phyloP scores from a whole-genome alignment of 2,329 filamentous ascomycete species.

The Stachybotrys echinatus region DNA sequence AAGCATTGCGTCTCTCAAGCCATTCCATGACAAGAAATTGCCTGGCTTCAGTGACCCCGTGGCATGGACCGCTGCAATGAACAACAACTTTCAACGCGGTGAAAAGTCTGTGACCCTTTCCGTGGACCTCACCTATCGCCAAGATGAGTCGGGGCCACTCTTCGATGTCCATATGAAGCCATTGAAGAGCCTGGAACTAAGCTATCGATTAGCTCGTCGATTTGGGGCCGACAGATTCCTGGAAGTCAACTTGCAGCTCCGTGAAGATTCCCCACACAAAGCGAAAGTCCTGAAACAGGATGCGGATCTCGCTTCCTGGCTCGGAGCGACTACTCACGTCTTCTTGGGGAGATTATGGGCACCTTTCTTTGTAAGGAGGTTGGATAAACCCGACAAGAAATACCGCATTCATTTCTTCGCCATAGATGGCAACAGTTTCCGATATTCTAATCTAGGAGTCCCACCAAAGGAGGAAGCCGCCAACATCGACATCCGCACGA shows the following conservation, averaged over 20 bases:
- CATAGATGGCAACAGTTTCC: conserved; percentile 41
- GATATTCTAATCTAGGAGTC: conserved; percentile 4
- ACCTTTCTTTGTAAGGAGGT: conserved; percentile 35
- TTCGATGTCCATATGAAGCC: conserved; percentile 44
- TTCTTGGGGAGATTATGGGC: conserved; percentile 43
- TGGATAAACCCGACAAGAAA: background rate
- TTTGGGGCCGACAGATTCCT: conserved; percentile 56
- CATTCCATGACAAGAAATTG: conserved; percentile 38
- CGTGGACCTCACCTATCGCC: conserved; percentile 33
- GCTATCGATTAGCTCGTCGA: conserved; percentile 46
- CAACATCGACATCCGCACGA: conserved; percentile 16
- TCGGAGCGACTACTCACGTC: conserved; percentile 25
- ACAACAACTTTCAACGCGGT: conserved; percentile 22
- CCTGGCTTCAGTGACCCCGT: conserved; percentile 38
- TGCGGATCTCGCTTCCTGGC: conserved; percentile 15
- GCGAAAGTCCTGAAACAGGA: background rate
- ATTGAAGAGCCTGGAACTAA: conserved; percentile 38
- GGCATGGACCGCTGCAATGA: conserved; percentile 41
- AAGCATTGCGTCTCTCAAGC: conserved; percentile 29
- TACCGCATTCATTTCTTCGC: conserved; percentile 49
- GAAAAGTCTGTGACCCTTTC: conserved; percentile 36
- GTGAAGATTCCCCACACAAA: conserved; percentile 10
- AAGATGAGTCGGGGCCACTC: conserved; percentile 27
- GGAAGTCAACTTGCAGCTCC: conserved; percentile 46
- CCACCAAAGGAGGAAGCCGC: conserved; percentile 18